A percentile compares a stretch with the other conserved stretches of the same genome.
phyloP scores from a whole-genome alignment of 495 filamentous ascomycete genomes.

The Aspergillus leporis region DNA sequence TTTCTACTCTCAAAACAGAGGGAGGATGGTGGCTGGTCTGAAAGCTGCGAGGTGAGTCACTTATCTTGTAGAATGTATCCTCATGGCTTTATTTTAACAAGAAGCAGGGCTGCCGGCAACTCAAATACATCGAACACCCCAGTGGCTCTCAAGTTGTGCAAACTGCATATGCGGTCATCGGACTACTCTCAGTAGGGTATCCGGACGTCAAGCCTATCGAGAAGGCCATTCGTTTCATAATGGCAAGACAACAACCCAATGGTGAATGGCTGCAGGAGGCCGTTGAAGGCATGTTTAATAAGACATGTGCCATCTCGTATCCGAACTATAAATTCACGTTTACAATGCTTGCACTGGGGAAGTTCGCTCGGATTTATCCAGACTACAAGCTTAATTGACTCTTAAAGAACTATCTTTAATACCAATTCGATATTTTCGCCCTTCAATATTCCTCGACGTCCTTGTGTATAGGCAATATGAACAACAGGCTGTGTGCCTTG shows the following conservation, averaged over 20 bases:
- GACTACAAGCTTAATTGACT: conserved; percentile 5
- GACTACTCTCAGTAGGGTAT: conserved; percentile 11
- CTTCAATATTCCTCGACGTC: too few species aligned
- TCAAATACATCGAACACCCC: conserved; percentile 1
- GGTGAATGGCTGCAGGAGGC: conserved; percentile 9
- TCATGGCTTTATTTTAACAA: background rate
- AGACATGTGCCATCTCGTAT: background rate
- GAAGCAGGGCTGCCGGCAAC: background rate
- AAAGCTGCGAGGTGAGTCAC: background rate
- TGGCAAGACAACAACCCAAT: conserved; percentile 13
- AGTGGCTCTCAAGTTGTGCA: conserved; percentile 9
- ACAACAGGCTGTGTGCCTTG: too few species aligned
- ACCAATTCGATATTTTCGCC: too few species aligned
- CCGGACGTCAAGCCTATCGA: conserved; percentile 8
- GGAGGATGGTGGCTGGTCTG: conserved; percentile 20
- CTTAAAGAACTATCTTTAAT: too few species aligned
- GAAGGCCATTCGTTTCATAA: conserved; percentile 10
- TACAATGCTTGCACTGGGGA: background rate
- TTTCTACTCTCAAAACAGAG: conserved; percentile 21
- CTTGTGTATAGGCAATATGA: too few species aligned
- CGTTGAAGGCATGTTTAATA: conserved; percentile 2
- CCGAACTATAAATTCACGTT: background rate
- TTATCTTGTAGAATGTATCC: background rate
- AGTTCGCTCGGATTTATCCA: background rate
- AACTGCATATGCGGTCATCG: conserved; percentile 12